Evolutionary conservation across 164 flowering plant species (phyloP).

Genomic region (Berberis vulgaris): DNA sequence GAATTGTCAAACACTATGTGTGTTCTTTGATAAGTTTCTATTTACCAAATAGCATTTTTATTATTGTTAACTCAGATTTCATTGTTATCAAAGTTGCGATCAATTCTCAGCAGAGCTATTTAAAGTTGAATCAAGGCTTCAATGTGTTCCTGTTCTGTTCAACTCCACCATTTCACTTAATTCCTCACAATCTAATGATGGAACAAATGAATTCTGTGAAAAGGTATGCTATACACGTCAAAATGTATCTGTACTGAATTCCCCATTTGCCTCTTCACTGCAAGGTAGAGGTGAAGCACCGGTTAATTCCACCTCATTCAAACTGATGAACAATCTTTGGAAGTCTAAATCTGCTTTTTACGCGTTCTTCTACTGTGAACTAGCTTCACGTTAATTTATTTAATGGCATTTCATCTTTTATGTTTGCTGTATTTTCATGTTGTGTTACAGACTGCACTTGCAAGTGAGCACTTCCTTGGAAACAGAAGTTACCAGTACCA

Average conservation of each 20-base stretch:
- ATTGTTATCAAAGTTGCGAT: slow-evolving; percentile 57
- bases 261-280: slow-evolving; percentile 55
- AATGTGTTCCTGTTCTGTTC: slow-evolving; percentile 63
- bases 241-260: slow-evolving; percentile 44
- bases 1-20: neutral
- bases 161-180: slow-evolving; percentile 43
- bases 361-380: too few species aligned
- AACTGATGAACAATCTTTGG: slow-evolving; percentile 55
- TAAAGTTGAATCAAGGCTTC: slow-evolving; percentile 22
- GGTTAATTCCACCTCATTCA: slow-evolving; percentile 36
- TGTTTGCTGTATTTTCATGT: too few species aligned
- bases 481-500: too few species aligned
- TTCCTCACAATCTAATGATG: slow-evolving; percentile 35
- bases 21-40: neutral
- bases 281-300: slow-evolving; percentile 38
- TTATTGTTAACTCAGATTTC: neutral
- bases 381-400: too few species aligned
- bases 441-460: too few species aligned
- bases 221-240: slow-evolving; percentile 68
- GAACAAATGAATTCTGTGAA: slow-evolving; percentile 43
- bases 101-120: slow-evolving; percentile 65
- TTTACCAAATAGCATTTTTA: too few species aligned
- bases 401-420: too few species aligned
- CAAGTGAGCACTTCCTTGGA: too few species aligned
- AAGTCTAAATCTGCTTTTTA: slow-evolving; percentile 37